Percentiles rank a stretch among this genome's conserved stretches.
Conservation (phyloP, 352 stramenopile species). For the Phytopythium kandeliae region DNA sequence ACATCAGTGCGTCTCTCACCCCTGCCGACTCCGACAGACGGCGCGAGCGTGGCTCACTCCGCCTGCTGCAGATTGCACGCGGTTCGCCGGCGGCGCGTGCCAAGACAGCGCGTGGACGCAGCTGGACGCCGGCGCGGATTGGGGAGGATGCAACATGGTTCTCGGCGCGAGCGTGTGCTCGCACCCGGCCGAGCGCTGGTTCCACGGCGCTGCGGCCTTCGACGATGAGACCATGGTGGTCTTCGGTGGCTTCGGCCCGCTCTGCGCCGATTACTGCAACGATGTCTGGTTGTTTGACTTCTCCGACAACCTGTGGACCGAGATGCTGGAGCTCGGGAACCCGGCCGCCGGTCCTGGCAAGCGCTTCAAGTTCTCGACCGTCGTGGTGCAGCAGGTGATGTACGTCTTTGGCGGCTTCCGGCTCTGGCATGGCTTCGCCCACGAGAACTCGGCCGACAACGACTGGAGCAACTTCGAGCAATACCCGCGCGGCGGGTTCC, state of each 20-base stretch:
- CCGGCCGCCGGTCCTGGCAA: conserved; percentile 65
- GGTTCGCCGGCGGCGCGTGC: conserved; percentile 86
- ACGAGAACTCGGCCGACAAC: conserved; percentile 86
- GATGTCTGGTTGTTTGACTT: conserved; percentile 96
- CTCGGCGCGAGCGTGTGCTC: conserved; percentile 85
- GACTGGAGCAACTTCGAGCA: conserved; percentile 73
- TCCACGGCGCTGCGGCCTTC: conserved; percentile 87
- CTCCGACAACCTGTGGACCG: conserved; percentile 83
- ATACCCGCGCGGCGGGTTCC: conserved; percentile 89
- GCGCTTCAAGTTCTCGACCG: conserved; percentile 91
- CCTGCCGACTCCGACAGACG: background rate
- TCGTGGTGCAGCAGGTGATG: conserved; percentile 50
- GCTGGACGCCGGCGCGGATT: conserved; percentile 79
- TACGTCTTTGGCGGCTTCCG: conserved; percentile 91
- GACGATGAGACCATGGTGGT: conserved; percentile 88
- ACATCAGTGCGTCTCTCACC: conserved; percentile 58
- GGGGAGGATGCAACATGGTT: conserved; percentile 89
- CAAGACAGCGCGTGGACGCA: conserved; percentile 77
- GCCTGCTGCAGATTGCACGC: conserved; percentile 48
- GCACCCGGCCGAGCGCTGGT: conserved; percentile 85
- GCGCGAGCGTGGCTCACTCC: background rate
- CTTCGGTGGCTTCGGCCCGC: conserved; percentile 90
- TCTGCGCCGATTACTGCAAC: conserved; percentile 95
- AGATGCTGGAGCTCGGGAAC: conserved; percentile 78
- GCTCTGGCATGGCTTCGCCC: conserved; percentile 94